These are phyloP conservation scores for Starmerella tilneyi DNA, from an alignment of 805 yeast genomes.

Conservation along the genomic window DNA sequence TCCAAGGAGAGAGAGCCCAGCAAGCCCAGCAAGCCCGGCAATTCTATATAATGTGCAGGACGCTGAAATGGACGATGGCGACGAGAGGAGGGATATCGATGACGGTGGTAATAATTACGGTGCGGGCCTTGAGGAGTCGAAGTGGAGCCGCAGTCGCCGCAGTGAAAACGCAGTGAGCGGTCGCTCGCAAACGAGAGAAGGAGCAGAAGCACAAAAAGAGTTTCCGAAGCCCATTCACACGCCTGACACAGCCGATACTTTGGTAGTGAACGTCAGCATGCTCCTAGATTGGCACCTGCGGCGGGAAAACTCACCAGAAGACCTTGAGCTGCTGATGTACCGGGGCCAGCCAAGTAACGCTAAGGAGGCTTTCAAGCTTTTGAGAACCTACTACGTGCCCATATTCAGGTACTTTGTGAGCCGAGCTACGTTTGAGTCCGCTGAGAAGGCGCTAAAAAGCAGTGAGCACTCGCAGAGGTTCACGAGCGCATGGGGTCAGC, in stretches of 20 bases:
- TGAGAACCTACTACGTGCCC: conserved; percentile 1
- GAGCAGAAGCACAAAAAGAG: not conserved
- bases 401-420: conserved; percentile 1
- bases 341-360: not conserved
- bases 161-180: not conserved
- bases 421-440: not conserved
- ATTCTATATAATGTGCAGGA: too few relatives aligned
- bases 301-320: not conserved
- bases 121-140: too few relatives aligned
- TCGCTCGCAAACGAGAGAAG: not conserved
- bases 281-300: conserved; percentile 17
- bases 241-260: not conserved
- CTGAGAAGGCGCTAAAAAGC: not conserved
- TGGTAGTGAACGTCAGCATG: conserved; percentile 1
- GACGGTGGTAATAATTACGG: too few relatives aligned
- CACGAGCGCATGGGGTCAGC: not conserved
- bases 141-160: too few relatives aligned
- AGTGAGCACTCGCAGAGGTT: not conserved
- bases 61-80: too few relatives aligned
- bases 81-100: too few relatives aligned
- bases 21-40: too few relatives aligned
- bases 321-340: conserved; percentile 3
- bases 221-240: not conserved
- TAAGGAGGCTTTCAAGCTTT: not conserved
- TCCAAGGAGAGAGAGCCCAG: not conserved